These are phyloP conservation scores for Schizosaccharomyces versatilis DNA, from an alignment of 1,139 yeast genomes.

Conservation along the genomic window DNA sequence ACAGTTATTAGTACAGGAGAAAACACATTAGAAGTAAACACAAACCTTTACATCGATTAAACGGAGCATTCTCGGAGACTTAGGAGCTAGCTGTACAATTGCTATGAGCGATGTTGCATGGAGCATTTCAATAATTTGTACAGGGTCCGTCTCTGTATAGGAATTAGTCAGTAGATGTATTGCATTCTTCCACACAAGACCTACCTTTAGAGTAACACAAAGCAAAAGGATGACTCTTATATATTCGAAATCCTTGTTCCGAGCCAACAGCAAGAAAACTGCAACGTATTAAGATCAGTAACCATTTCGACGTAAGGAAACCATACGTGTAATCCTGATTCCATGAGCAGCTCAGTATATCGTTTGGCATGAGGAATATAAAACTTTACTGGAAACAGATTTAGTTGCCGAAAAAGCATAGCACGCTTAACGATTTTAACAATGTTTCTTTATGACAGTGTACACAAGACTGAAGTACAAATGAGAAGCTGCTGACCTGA, in stretches of 20 bases:
- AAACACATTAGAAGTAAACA: not conserved
- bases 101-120: not conserved
- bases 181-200: not conserved
- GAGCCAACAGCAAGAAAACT: not conserved
- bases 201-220: not conserved
- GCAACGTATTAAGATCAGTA: not conserved
- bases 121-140: not conserved
- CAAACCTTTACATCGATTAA: not conserved
- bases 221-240: not conserved
- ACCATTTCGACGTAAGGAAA: not conserved
- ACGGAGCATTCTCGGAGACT: not conserved
- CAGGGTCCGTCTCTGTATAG: not conserved
- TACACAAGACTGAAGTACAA: not conserved
- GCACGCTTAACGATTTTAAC: not conserved
- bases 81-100: not conserved
- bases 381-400: not conserved
- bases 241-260: not conserved
- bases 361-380: not conserved
- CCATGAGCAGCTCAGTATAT: not conserved
- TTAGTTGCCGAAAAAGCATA: not conserved
- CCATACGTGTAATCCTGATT: not conserved
- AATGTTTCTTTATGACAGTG: not conserved
- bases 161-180: not conserved
- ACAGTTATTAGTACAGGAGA: too few relatives aligned
- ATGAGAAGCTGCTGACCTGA: not conserved